A percentile compares a stretch with the other conserved stretches of the same genome.
Conservation (phyloP, 176 grass and related monocot species). For the Hyparrhenia diplandra region DNA sequence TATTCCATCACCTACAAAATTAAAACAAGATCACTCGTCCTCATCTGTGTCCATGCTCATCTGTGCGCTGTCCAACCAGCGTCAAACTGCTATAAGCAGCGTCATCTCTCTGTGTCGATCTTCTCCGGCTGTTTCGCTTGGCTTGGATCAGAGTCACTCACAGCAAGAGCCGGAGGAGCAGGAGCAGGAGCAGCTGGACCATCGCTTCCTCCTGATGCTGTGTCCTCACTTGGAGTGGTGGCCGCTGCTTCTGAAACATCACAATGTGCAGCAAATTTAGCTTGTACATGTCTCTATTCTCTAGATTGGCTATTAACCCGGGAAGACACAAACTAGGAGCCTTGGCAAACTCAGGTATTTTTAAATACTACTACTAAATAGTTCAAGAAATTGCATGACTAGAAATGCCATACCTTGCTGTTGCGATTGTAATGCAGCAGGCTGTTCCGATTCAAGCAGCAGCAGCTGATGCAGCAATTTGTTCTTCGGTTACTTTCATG, state of each 20-base stretch:
- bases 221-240: conserved; percentile 23
- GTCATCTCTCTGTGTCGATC: conserved; percentile 28
- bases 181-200: conserved; percentile 11
- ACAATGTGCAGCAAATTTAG: background rate
- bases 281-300: background rate
- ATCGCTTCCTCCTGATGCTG: conserved; percentile 11
- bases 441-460: conserved; percentile 27
- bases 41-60: background rate
- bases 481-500: conserved; percentile 83
- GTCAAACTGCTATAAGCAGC: background rate
- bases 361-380: background rate
- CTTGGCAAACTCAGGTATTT: background rate
- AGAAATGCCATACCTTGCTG: conserved; percentile 46
- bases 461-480: conserved; percentile 54
- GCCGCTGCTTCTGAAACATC: conserved; percentile 33
- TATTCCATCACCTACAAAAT: background rate
- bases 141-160: background rate
- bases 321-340: background rate
- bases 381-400: background rate
- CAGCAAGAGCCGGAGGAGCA: background rate
- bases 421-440: conserved; percentile 20
- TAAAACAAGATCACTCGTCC: background rate
- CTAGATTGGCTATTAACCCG: background rate
- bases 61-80: background rate
- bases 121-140: conserved; percentile 45